Conservation (phyloP, 768 basidiomycete species). For the Lactarius akahatsu region DNA sequence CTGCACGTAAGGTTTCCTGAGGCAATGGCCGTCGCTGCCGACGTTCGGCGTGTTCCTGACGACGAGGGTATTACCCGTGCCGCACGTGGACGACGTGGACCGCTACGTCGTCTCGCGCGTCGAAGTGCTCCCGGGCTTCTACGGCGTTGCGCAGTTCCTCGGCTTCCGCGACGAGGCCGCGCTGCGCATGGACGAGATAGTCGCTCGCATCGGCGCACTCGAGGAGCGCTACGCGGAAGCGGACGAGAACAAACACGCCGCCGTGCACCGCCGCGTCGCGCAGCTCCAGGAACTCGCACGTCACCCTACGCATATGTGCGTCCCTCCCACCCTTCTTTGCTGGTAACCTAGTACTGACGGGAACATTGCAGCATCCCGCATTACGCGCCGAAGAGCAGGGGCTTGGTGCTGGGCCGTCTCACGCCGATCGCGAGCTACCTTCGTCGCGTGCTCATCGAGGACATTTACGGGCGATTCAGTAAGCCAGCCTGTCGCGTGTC, state of each 20-base stretch:
- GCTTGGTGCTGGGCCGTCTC: conserved; percentile 35
- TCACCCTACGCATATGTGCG: conserved; percentile 58
- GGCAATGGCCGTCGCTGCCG: conserved; percentile 68
- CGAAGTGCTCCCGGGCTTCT: conserved; percentile 58
- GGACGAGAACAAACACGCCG: conserved; percentile 32
- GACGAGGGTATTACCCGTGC: conserved; percentile 50
- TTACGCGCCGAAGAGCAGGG: conserved; percentile 52
- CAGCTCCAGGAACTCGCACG: conserved; percentile 44
- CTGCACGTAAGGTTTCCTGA: conserved; percentile 48
- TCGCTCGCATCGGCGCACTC: conserved; percentile 50
- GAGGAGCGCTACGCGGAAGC: conserved; percentile 39
- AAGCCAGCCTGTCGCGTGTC: conserved; percentile 18
- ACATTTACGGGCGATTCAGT: conserved; percentile 59
- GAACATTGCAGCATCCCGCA: conserved; percentile 48
- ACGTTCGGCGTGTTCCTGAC: conserved; percentile 67
- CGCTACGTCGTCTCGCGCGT: conserved; percentile 62
- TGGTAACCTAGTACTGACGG: not conserved
- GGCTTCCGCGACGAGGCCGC: conserved; percentile 55
- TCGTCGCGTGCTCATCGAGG: conserved; percentile 56
- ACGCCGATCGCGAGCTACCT: conserved; percentile 42
- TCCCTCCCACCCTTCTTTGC: not conserved
- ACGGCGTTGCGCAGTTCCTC: conserved; percentile 56
- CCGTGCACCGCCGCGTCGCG: conserved; percentile 36
- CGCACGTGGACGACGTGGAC: conserved; percentile 49
- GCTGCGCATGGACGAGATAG: conserved; percentile 44